phyloP scores from a whole-genome alignment of 805 yeast species.

The Cyberlindnera veronae region DNA sequence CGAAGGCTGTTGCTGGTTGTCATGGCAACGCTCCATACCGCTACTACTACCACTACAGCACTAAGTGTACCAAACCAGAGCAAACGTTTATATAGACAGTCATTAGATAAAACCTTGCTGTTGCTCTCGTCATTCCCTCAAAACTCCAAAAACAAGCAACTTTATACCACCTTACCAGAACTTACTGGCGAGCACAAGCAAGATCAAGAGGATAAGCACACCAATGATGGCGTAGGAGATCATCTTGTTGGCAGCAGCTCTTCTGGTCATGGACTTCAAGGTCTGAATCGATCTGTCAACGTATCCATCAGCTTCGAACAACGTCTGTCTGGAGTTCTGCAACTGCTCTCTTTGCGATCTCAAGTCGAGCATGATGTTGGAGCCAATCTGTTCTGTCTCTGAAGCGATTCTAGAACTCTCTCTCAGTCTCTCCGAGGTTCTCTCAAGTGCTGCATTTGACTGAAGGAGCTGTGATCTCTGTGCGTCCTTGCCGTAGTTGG shows the following conservation, averaged over 20 bases:
- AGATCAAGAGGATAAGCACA: constrained; percentile 73
- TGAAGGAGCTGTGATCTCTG: constrained; percentile 81
- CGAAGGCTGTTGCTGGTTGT: too few relatives aligned
- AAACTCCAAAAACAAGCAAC: background rate
- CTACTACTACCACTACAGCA: too few relatives aligned
- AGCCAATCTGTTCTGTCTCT: constrained; percentile 90
- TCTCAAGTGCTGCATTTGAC: constrained; percentile 76
- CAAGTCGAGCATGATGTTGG: constrained; percentile 82
- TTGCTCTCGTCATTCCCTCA: too few relatives aligned
- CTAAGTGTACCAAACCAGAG: too few relatives aligned
- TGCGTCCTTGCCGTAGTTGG: constrained; percentile 36
- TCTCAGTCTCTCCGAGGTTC: constrained; percentile 76
- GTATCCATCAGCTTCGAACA: constrained; percentile 86
- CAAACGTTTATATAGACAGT: too few relatives aligned
- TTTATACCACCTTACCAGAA: constrained; percentile 21
- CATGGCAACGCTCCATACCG: too few relatives aligned
- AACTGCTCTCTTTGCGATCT: constrained; percentile 94
- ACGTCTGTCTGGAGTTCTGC: constrained; percentile 76
- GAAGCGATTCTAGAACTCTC: constrained; percentile 88
- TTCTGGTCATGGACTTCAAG: constrained; percentile 83
- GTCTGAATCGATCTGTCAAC: constrained; percentile 89
- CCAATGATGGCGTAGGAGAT: constrained; percentile 91
- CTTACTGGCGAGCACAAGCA: constrained; percentile 81
- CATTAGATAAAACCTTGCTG: background rate
- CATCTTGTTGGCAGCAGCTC: constrained; percentile 87